Conservation (phyloP, 164 flowering plant genomes). For the Vitis cinerea region DNA sequence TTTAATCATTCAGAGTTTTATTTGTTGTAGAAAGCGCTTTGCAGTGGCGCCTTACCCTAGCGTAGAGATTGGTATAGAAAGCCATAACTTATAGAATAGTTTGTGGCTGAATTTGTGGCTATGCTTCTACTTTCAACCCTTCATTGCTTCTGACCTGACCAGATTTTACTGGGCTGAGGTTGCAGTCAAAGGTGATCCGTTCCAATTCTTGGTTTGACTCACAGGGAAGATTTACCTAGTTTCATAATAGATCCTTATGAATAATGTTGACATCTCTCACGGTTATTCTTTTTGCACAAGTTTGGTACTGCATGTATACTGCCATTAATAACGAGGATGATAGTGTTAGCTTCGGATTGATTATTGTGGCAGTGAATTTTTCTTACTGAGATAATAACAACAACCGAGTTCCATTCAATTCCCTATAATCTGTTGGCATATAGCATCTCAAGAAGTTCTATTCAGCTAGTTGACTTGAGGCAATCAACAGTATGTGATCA, state of each 20-base stretch:
- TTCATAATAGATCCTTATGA: no score
- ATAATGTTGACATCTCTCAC: no score
- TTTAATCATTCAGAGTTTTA: no score
- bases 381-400: no score
- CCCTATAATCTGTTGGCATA: conserved; percentile 80
- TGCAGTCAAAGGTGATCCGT: conserved; percentile 90
- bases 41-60: no score
- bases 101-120: conserved; percentile 90
- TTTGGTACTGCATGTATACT: no score
- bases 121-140: conserved; percentile 82
- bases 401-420: conserved; percentile 44
- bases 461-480: conserved; percentile 84
- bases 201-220: conserved; percentile 94
- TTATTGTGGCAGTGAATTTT: no score
- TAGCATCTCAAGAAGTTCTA: conserved; percentile 79
- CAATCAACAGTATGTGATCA: conserved; percentile 81
- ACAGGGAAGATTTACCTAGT: conserved; percentile 34
- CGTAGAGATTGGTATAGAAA: no score
- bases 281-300: no score
- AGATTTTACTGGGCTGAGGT: conserved; percentile 85
- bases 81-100: conserved; percentile 62
- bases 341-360: no score
- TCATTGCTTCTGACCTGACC: conserved; percentile 85
- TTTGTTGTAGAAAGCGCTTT: no score
- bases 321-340: no score